Evolutionary conservation across 164 flowering plant species (phyloP).

Genomic region (Cinnamomum chago): DNA sequence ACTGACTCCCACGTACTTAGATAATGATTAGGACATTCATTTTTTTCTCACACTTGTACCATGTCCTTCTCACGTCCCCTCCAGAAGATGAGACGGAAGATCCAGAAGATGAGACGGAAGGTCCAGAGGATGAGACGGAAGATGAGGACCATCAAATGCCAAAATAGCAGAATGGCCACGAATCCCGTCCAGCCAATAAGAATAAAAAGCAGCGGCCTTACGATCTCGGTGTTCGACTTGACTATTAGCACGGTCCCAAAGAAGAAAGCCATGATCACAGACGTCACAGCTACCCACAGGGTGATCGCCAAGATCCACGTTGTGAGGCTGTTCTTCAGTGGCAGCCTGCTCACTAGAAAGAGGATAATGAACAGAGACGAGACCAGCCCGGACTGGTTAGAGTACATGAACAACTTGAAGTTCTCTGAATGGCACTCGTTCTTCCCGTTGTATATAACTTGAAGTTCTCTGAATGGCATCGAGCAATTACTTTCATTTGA

Average conservation of each 20-base stretch:
- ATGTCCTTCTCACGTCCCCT: too few relatives aligned
- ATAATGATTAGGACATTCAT: too few relatives aligned
- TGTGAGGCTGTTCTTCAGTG: neutral
- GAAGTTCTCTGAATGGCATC: too few relatives aligned
- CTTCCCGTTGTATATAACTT: too few relatives aligned
- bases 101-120: neutral
- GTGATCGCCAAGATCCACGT: constrained; percentile 18
- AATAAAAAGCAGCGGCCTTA: too few relatives aligned
- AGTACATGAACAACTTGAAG: neutral
- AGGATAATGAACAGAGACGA: constrained; percentile 26
- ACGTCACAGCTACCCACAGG: constrained; percentile 15
- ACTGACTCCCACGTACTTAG: too few relatives aligned
- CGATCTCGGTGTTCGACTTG: too few relatives aligned
- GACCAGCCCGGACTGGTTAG: constrained; percentile 18
- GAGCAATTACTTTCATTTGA: too few relatives aligned
- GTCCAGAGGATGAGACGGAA: neutral
- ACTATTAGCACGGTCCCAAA: neutral
- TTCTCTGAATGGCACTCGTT: too few relatives aligned
- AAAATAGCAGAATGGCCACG: neutral
- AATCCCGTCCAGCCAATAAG: neutral
- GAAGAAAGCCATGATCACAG: constrained; percentile 13
- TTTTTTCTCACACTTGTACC: too few relatives aligned
- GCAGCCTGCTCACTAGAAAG: constrained; percentile 21
- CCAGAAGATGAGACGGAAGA: too few relatives aligned
- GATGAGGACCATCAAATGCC: neutral